phyloP scores from a whole-genome alignment of 2,329 filamentous ascomycete species.

The Sclerotinia borealis region DNA sequence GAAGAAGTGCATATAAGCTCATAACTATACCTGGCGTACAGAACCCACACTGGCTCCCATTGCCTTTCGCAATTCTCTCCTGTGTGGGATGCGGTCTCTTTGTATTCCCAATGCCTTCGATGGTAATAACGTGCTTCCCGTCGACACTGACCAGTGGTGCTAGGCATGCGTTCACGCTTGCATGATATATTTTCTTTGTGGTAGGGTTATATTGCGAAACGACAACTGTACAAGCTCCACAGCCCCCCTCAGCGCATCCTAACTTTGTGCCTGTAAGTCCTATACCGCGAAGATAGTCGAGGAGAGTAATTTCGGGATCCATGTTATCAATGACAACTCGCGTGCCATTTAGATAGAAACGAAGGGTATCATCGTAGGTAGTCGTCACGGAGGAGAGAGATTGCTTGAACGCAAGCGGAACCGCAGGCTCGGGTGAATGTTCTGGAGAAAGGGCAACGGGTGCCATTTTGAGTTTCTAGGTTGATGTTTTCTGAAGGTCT shows the following conservation, averaged over 20 bases:
- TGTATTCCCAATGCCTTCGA: constrained; percentile 89
- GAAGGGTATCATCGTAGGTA: constrained; percentile 76
- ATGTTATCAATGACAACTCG: constrained; percentile 78
- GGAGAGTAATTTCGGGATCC: constrained; percentile 83
- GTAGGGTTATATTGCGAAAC: constrained; percentile 83
- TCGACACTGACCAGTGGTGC: constrained; percentile 89
- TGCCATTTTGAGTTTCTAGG: constrained; percentile 41
- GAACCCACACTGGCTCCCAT: constrained; percentile 89
- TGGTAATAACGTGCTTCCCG: constrained; percentile 96
- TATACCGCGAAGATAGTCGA: constrained; percentile 89
- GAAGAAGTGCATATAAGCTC: constrained; percentile 87
- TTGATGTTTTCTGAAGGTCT: neutral
- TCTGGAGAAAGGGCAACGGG: constrained; percentile 49
- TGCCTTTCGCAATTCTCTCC: constrained; percentile 82
- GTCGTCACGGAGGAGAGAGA: constrained; percentile 60
- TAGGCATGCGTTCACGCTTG: constrained; percentile 91
- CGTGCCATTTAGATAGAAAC: constrained; percentile 93
- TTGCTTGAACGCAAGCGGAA: constrained; percentile 22
- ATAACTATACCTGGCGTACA: constrained; percentile 98
- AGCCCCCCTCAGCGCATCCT: constrained; percentile 93
- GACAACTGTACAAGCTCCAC: constrained; percentile 93
- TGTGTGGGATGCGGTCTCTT: constrained; percentile 84
- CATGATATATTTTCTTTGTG: constrained; percentile 89
- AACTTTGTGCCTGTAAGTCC: constrained; percentile 94
- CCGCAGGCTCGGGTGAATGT: constrained; percentile 27